Base-by-base conservation (phyloP, 2,329 filamentous ascomycete genomes). In the Curvularia spicifera region DNA sequence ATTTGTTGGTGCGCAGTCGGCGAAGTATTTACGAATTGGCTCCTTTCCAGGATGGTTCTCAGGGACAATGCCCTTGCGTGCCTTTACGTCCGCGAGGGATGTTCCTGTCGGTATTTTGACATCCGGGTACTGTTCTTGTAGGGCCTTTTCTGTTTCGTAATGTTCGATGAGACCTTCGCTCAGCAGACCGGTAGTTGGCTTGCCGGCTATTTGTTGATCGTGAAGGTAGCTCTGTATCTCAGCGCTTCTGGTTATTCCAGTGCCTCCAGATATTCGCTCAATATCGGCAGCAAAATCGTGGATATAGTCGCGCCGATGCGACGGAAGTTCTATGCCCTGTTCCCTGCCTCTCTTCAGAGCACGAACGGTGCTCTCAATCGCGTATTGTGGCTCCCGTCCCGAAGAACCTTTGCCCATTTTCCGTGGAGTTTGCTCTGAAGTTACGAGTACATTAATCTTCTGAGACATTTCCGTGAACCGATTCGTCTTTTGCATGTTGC, bases 391-490 rank as follows among this genome's bases (percentile, higher is more conserved):
- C n/a, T 71, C 65, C 10, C 74, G 71, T 18, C 63, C 65, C 18
- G 61, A 47, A 9, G 58, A 43, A 12, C 29, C 64, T 39, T 54
- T 61, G 13, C 68, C 73, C 8, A 29, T 6, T 13, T 7, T 26
- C 18, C 69, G 65, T 13, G 56, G 33, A 6, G 2, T 42, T 24
- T 59, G 68, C 35, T 43, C 48, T 22, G 57, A 45, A 29, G 56
- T 60, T 7, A 71, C 73, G 15, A 76, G 56, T 26, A 71, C 58
- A 3, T 89, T 76, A 67, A 82, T 84, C 4, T 88, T 82, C 52
- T 84, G 84, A n/a, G 81, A 73, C 3, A 89, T 76, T 64, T 92
- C 88, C 1, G 84, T 80, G 51, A 89, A 81, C 4, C 90, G 72
- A 4, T 85, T 81, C 22, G 81, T 73, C 45, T 87, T 87, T 42